A percentile compares a stretch with the other conserved stretches of the same genome.
Conservation (phyloP, 164 flowering plant genomes). For the Cinnamomum micranthum region DNA sequence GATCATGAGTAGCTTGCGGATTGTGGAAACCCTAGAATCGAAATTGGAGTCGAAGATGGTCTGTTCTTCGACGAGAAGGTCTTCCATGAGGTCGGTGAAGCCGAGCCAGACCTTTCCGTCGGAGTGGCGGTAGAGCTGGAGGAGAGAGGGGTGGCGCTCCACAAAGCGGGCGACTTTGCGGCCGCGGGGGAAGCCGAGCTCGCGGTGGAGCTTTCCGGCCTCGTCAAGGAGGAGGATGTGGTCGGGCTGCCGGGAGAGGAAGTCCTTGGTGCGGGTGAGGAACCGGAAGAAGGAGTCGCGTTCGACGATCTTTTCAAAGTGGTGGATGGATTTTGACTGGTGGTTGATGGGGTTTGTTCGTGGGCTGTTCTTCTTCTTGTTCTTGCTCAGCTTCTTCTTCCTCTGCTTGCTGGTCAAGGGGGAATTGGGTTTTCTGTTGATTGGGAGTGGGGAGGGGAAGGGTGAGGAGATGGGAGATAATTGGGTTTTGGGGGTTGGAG, state of each 20-base stretch:
- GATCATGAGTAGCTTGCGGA: slow-evolving; percentile 87
- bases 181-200: slow-evolving; percentile 85
- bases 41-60: slow-evolving; percentile 51
- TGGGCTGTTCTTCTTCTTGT: slow-evolving; percentile 49
- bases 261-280: slow-evolving; percentile 49
- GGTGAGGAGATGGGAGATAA: slow-evolving; percentile 9
- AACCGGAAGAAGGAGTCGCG: slow-evolving; percentile 58
- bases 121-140: slow-evolving; percentile 57
- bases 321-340: slow-evolving; percentile 34
- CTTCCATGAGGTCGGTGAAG: slow-evolving; percentile 67
- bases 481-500: slow-evolving; percentile 24
- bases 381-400: slow-evolving; percentile 53
- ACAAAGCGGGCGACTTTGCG: slow-evolving; percentile 55
- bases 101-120: slow-evolving; percentile 81
- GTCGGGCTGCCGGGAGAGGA: slow-evolving; percentile 60
- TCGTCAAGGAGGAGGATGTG: slow-evolving; percentile 64
- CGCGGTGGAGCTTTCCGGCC: slow-evolving; percentile 73
- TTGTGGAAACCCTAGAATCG: slow-evolving; percentile 51
- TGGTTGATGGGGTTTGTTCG: slow-evolving; percentile 52
- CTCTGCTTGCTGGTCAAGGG: slow-evolving; percentile 1
- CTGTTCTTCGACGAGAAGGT: slow-evolving; percentile 46
- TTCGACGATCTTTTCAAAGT: slow-evolving; percentile 49
- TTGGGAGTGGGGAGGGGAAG: slow-evolving; percentile 23
- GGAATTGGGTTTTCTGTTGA: background rate
- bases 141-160: slow-evolving; percentile 51